These are phyloP conservation scores for Paratinospora sagittata DNA, from an alignment of 164 flowering plant genomes.

Conservation along the genomic window DNA sequence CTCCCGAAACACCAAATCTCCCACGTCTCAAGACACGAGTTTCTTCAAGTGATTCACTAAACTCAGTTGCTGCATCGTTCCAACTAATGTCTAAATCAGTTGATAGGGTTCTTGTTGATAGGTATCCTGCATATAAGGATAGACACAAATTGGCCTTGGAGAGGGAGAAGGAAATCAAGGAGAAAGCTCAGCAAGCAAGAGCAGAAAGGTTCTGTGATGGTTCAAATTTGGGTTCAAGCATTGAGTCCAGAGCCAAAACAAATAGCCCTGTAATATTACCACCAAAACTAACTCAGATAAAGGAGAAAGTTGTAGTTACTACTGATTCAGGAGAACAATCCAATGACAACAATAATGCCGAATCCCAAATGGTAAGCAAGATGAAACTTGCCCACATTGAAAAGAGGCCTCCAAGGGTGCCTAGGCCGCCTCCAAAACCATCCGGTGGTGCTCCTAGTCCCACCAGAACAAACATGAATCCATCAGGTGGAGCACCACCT, in stretches of 20 bases:
- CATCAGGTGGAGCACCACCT: constrained; percentile 36
- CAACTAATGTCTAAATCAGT: constrained; percentile 89
- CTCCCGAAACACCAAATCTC: constrained; percentile 56
- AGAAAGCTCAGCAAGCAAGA: constrained; percentile 83
- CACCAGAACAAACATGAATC: constrained; percentile 24
- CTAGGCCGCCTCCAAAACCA: constrained; percentile 78
- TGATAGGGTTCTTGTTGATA: constrained; percentile 74
- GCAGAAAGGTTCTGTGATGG: constrained; percentile 58
- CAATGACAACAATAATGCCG: constrained; percentile 35
- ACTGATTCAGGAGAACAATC: constrained; percentile 40
- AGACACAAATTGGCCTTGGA: constrained; percentile 86
- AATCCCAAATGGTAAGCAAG: constrained; percentile 52
- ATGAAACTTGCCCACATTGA: constrained; percentile 70
- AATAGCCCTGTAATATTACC: constrained; percentile 43
- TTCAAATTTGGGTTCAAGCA: constrained; percentile 23
- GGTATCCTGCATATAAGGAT: constrained; percentile 90
- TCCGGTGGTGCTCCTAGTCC: constrained; percentile 36
- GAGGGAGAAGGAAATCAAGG: constrained; percentile 81
- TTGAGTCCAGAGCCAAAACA: constrained; percentile 26
- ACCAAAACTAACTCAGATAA: constrained; percentile 64
- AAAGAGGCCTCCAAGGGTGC: constrained; percentile 75
- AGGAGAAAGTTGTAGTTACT: constrained; percentile 50
- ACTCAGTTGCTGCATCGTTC: constrained; percentile 69
- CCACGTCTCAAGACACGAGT: constrained; percentile 38
- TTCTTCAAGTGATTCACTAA: constrained; percentile 54